Base-by-base conservation (phyloP, 805 yeast species). In the Wickerhamiella spandovensis region DNA sequence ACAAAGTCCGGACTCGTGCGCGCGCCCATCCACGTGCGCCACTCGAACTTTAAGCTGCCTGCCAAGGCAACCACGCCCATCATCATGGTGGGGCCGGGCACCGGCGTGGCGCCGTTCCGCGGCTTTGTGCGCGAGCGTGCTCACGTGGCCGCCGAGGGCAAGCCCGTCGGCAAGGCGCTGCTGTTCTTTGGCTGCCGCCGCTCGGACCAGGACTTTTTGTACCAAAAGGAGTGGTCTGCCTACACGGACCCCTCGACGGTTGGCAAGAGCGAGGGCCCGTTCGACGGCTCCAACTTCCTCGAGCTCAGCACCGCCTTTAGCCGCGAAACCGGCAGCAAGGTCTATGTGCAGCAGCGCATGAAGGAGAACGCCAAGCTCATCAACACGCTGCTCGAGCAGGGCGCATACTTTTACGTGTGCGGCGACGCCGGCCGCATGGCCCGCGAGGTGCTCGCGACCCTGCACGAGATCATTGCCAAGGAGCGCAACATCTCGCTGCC, bases 371-470 rank as follows among this genome's bases (percentile, higher is more conserved):
- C 56, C 70, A 75, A 56, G 61, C 65, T 47, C 63, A 64, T 80
- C 38, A 78, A 79, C 58, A 70, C 77, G 46, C 67, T 82, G 46
- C 63, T 82, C 48, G 65, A 68, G 46, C 54, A 67, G 43, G 96
- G 95, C 51, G 97, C 95, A 0, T 84, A 80, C 65, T 75, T 90
- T 57, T 90, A 92, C 65, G 95, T 90, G 38, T 90, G 98, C 74
- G 98, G 97, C 64, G 97, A 92, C 70, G 97, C 98, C 23, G 77
- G 84, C 25, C 78, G 77, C 56, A 92, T 90, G 98, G 96, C 97
- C 3, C 82, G 90, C 68, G 95, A 88, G 63, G 97, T 90, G 9
- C 88, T 84, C 60, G 66, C 72, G 44, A 73, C 90, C 1, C 72
- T 90, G 53, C 73, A 74, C 13, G 71, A 75, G 54, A 81, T 92